These are phyloP conservation scores for Neoascochyta sp. DNA, from an alignment of 2,329 filamentous ascomycete species.

Conservation along the genomic window DNA sequence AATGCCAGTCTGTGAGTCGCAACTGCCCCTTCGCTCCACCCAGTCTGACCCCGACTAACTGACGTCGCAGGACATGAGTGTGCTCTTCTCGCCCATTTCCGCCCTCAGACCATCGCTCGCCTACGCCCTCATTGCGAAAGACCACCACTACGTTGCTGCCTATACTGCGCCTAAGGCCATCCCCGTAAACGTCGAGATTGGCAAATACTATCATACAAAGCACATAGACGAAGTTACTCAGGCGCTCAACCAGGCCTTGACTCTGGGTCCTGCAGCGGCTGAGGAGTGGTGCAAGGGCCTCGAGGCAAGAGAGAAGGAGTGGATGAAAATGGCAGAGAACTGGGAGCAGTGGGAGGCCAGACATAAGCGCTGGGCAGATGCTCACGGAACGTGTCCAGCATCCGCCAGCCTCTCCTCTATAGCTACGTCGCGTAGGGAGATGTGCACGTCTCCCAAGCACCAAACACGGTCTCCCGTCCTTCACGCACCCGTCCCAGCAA, in stretches of 20 bases:
- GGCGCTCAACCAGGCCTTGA: slow-evolving; percentile 61
- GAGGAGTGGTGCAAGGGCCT: slow-evolving; percentile 81
- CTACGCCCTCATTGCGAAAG: slow-evolving; percentile 61
- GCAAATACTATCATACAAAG: slow-evolving; percentile 62
- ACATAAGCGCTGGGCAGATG: slow-evolving; percentile 23
- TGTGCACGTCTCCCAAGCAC: slow-evolving; percentile 24
- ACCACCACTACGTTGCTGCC: slow-evolving; percentile 58
- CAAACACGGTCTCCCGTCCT: slow-evolving; percentile 29
- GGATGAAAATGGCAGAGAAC: slow-evolving; percentile 59
- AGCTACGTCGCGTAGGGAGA: slow-evolving; percentile 15
- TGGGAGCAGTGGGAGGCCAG: slow-evolving; percentile 71
- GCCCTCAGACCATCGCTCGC: slow-evolving; percentile 65
- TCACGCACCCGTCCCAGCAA: slow-evolving; percentile 32
- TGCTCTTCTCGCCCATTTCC: slow-evolving; percentile 61
- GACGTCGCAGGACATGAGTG: slow-evolving; percentile 60
- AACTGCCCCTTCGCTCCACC: slow-evolving; percentile 2
- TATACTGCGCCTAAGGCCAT: slow-evolving; percentile 52
- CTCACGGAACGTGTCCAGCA: too few species aligned
- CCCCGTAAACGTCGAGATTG: slow-evolving; percentile 51
- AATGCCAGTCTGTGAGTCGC: slow-evolving; percentile 60
- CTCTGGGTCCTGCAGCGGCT: slow-evolving; percentile 63
- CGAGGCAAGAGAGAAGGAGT: slow-evolving; percentile 57
- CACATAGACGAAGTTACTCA: slow-evolving; percentile 61
- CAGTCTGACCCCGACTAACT: slow-evolving; percentile 15
- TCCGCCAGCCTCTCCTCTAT: slow-evolving; percentile 17